Conservation (phyloP, 2,329 filamentous ascomycete species). For the Dothideomycetes sp. region DNA sequence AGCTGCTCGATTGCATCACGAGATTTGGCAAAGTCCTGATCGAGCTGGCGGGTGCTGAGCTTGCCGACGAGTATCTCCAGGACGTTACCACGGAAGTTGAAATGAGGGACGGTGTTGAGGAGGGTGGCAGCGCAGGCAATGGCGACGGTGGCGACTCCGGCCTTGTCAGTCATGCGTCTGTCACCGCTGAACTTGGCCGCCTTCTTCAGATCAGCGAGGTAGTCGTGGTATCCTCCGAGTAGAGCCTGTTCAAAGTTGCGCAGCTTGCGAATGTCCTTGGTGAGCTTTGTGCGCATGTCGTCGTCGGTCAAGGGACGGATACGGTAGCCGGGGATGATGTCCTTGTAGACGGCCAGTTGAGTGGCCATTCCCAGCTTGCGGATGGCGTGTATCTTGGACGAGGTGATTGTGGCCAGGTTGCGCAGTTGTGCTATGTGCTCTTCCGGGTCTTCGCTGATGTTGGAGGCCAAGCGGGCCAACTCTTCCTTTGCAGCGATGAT, state of each 20-base stretch:
- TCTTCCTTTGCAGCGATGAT: conserved; percentile 85
- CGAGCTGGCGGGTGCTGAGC: conserved; percentile 60
- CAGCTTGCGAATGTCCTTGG: conserved; percentile 78
- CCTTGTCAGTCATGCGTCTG: conserved; percentile 12
- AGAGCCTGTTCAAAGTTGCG: conserved; percentile 80
- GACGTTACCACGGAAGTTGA: conserved; percentile 87
- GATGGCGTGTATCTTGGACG: conserved; percentile 59
- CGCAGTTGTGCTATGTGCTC: conserved; percentile 76
- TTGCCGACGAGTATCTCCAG: conserved; percentile 79
- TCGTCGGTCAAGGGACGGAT: conserved; percentile 75
- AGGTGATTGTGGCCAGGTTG: conserved; percentile 61
- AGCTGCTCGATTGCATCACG: conserved; percentile 67
- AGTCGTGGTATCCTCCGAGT: conserved; percentile 72
- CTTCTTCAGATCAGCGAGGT: conserved; percentile 66
- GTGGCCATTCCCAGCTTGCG: conserved; percentile 79
- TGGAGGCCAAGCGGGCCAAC: conserved; percentile 66
- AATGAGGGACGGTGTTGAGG: conserved; percentile 76
- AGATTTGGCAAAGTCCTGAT: conserved; percentile 68
- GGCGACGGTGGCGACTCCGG: conserved; percentile 57
- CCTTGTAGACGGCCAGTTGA: conserved; percentile 84
- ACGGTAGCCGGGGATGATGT: conserved; percentile 90
- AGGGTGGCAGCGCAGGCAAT: conserved; percentile 78
- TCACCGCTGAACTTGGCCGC: conserved; percentile 11
- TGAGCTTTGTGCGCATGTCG: conserved; percentile 65
- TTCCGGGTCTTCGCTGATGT: conserved; percentile 86